These are phyloP conservation scores for Podaxis rugospora DNA, from an alignment of 768 basidiomycete genomes.

Conservation along the genomic window DNA sequence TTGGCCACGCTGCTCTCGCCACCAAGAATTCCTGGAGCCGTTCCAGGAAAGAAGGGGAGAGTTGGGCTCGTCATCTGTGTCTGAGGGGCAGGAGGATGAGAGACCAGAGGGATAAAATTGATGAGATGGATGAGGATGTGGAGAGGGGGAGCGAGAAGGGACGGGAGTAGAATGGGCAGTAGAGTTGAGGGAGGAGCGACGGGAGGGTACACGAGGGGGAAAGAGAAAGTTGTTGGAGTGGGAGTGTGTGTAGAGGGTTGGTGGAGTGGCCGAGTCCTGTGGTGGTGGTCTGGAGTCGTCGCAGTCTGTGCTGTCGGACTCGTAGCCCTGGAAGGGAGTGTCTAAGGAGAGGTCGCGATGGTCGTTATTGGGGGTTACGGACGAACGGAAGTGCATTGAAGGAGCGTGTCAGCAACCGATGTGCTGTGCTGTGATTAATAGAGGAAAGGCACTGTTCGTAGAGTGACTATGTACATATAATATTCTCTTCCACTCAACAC, in stretches of 20 bases:
- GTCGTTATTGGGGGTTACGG: too few species aligned
- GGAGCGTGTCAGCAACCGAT: too few species aligned
- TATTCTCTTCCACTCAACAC: too few species aligned
- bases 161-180: constrained; percentile 47
- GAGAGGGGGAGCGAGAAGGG: constrained; percentile 61
- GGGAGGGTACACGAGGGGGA: constrained; percentile 30
- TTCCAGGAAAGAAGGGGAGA: constrained; percentile 37
- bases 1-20: constrained; percentile 41
- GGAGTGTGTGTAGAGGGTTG: background rate
- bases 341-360: constrained; percentile 14
- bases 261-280: constrained; percentile 13
- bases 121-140: constrained; percentile 44
- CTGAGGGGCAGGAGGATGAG: constrained; percentile 53
- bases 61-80: constrained; percentile 57
- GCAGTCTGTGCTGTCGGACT: constrained; percentile 41
- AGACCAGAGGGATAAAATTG: constrained; percentile 45
- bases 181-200: constrained; percentile 34
- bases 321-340: constrained; percentile 33
- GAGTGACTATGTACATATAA: too few species aligned
- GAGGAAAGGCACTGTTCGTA: too few species aligned
- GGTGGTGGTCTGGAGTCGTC: constrained; percentile 20
- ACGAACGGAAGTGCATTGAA: too few species aligned
- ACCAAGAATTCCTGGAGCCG: constrained; percentile 30
- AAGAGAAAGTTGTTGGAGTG: constrained; percentile 23
- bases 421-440: too few species aligned